A percentile compares a stretch with the other conserved stretches of the same genome.
phyloP scores from a whole-genome alignment of 2,329 filamentous ascomycete species.

The Trichophaea hybrida region DNA sequence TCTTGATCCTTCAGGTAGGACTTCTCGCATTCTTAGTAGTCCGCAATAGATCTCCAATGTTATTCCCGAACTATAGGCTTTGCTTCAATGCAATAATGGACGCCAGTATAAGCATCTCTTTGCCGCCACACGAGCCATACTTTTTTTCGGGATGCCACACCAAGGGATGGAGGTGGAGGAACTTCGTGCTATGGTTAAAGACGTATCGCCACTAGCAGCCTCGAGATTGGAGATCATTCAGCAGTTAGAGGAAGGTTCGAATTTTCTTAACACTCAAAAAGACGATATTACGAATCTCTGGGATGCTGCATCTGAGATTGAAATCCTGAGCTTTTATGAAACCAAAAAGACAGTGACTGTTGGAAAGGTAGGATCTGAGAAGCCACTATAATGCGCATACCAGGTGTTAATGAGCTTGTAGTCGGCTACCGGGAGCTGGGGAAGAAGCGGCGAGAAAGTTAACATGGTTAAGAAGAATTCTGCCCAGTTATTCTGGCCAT shows the following conservation, averaged over 20 bases:
- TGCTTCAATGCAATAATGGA: background rate
- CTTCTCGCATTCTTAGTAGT: background rate
- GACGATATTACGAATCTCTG: slow-evolving; percentile 8
- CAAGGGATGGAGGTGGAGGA: slow-evolving; percentile 1
- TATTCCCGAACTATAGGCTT: background rate
- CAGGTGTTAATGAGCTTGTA: background rate
- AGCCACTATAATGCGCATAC: background rate
- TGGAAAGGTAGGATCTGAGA: slow-evolving; percentile 1
- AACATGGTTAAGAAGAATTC: background rate
- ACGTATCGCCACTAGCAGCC: background rate
- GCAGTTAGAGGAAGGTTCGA: slow-evolving; percentile 3
- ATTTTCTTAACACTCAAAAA: slow-evolving; percentile 6
- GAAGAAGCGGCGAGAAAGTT: slow-evolving; percentile 4
- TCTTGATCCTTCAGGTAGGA: background rate
- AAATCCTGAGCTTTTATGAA: slow-evolving; percentile 15
- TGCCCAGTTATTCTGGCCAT: slow-evolving; percentile 3
- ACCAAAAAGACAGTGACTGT: slow-evolving; percentile 5
- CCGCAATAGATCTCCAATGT: background rate
- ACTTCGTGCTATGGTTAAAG: background rate
- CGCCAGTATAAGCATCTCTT: background rate
- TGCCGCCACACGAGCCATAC: background rate
- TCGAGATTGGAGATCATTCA: background rate
- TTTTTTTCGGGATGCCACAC: slow-evolving; percentile 1
- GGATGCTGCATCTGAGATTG: background rate
- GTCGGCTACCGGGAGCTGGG: slow-evolving; percentile 2